These are phyloP conservation scores for Leccinum disarticulatum DNA, from an alignment of 768 basidiomycete genomes.

Conservation along the genomic window DNA sequence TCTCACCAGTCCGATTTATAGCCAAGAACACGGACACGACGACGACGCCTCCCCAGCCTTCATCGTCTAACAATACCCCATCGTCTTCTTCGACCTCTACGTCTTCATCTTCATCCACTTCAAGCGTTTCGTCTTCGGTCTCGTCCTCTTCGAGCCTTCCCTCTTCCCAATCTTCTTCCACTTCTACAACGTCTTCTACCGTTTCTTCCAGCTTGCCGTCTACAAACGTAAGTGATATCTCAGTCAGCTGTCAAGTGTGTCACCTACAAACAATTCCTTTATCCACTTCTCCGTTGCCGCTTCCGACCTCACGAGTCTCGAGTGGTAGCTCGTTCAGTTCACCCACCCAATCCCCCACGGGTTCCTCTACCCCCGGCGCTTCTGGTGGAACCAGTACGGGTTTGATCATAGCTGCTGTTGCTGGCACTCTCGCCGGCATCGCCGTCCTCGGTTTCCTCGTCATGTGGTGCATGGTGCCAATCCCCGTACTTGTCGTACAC, in stretches of 20 bases:
- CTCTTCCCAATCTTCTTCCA: conserved; percentile 7
- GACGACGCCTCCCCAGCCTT: neutral
- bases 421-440: conserved; percentile 45
- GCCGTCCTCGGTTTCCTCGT: conserved; percentile 40
- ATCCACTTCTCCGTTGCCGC: neutral
- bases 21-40: neutral
- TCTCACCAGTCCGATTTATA: conserved; percentile 8
- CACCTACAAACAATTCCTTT: neutral
- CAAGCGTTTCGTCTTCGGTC: conserved; percentile 9
- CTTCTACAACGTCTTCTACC: conserved; percentile 3
- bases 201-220: neutral
- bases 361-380: conserved; percentile 34
- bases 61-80: conserved; percentile 10
- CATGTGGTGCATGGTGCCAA: conserved; percentile 48
- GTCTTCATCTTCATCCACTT: conserved; percentile 7
- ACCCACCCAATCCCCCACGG: conserved; percentile 10
- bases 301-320: neutral
- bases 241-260: neutral
- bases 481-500: neutral
- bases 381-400: conserved; percentile 35
- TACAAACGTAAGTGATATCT: conserved; percentile 22
- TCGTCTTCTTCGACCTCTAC: conserved; percentile 6
- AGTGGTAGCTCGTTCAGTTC: conserved; percentile 1
- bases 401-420: conserved; percentile 41
- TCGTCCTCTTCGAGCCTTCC: conserved; percentile 6